Conservation (phyloP, 2,329 filamentous ascomycete genomes). For the Verticillium isaacii region DNA sequence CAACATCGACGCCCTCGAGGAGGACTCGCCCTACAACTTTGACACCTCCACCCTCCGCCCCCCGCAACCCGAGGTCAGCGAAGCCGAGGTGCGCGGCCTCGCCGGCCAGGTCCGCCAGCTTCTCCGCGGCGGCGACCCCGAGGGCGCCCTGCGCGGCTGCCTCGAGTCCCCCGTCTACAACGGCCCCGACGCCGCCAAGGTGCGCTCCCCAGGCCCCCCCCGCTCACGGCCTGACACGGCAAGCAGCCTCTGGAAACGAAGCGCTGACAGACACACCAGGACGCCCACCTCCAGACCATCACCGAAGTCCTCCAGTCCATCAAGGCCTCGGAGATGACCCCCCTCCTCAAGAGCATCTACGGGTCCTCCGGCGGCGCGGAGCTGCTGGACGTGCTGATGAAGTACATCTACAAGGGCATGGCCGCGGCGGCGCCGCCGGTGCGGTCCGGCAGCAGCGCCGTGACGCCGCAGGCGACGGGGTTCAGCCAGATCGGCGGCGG, state of each 20-base stretch:
- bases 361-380: conserved; percentile 74
- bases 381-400: conserved; percentile 89
- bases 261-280: neutral
- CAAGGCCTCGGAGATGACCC: conserved; percentile 92
- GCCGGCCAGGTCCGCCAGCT: conserved; percentile 82
- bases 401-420: conserved; percentile 98
- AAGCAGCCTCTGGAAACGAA: neutral
- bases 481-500: conserved; percentile 72
- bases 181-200: conserved; percentile 54
- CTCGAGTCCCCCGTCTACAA: conserved; percentile 81
- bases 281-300: conserved; percentile 74
- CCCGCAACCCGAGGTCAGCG: conserved; percentile 66
- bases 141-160: conserved; percentile 79
- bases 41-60: conserved; percentile 80
- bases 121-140: conserved; percentile 77
- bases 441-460: conserved; percentile 23
- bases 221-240: neutral
- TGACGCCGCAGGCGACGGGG: conserved; percentile 69
- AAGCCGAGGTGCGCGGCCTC: conserved; percentile 73
- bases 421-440: conserved; percentile 31
- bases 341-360: conserved; percentile 79
- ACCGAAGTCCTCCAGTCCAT: conserved; percentile 94
- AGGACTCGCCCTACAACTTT: conserved; percentile 89
- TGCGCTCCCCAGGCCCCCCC: conserved; percentile 20
- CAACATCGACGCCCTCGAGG: conserved; percentile 87